Percentiles rank a stretch among this genome's conserved stretches.
Conservation (phyloP, 257 asterid genomes). For the Nicotiana undulata region DNA sequence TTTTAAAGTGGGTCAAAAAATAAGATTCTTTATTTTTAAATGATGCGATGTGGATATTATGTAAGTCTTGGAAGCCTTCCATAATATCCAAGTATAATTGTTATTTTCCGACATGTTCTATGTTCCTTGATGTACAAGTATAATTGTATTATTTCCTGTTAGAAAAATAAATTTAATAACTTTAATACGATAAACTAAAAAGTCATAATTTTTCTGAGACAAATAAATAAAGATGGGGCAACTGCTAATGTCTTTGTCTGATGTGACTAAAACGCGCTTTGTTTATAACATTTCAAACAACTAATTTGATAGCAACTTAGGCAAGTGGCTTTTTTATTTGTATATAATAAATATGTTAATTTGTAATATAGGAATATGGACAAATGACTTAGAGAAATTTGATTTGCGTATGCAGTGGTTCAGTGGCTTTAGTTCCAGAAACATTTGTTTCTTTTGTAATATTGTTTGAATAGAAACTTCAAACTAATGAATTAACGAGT, state of each 20-base stretch:
- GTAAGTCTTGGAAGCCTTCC: too few species aligned
- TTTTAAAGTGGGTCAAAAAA: too few species aligned
- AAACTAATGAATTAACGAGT: not conserved
- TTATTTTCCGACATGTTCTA: too few species aligned
- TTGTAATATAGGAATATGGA: not conserved
- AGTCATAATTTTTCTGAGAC: not conserved
- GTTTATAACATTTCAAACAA: not conserved
- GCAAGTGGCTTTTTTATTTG: not conserved
- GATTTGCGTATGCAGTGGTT: not conserved
- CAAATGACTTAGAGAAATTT: not conserved
- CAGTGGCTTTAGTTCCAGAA: not conserved
- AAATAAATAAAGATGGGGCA: not conserved
- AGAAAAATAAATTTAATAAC: too few species aligned
- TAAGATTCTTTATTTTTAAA: too few species aligned
- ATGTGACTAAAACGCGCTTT: not conserved
- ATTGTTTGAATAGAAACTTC: not conserved
- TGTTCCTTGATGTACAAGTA: not conserved
- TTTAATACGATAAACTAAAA: too few species aligned
- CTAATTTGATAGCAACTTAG: not conserved
- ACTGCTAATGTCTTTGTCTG: not conserved
- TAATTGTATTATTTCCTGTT: not conserved
- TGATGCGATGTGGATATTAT: too few species aligned
- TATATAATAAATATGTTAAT: too few species aligned
- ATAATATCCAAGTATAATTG: too few species aligned
- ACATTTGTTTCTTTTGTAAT: not conserved